phyloP scores from a whole-genome alignment of 1,284 basidiomycete genomes.

The Ganoderma multipileum region DNA sequence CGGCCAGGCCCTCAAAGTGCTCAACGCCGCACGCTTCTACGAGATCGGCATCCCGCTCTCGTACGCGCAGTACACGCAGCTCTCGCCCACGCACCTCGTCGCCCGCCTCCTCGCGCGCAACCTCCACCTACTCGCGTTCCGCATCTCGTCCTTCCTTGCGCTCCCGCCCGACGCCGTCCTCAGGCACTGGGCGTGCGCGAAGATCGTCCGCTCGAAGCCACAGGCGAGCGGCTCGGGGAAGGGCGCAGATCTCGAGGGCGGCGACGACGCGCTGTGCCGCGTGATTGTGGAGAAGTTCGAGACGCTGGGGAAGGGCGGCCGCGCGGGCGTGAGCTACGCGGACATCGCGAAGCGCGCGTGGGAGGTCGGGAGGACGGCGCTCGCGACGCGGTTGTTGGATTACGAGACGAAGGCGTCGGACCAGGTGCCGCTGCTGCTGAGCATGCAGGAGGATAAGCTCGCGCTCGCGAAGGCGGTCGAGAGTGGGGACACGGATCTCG shows the following conservation, averaged over 20 bases:
- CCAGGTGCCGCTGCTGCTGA: conserved; percentile 91
- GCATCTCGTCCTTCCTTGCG: conserved; percentile 87
- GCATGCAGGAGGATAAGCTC: conserved; percentile 93
- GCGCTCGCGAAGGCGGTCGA: conserved; percentile 93
- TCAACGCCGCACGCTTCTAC: conserved; percentile 91
- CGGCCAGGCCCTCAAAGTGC: conserved; percentile 92
- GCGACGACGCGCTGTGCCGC: conserved; percentile 82
- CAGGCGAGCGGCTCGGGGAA: conserved; percentile 56
- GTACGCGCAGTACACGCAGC: conserved; percentile 86
- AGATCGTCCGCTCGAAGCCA: conserved; percentile 79
- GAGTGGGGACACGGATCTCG: conserved; percentile 94
- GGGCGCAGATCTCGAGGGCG: conserved; percentile 59
- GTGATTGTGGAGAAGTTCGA: conserved; percentile 91
- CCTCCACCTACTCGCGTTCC: conserved; percentile 89
- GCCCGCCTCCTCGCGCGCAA: conserved; percentile 87
- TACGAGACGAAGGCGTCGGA: conserved; percentile 90
- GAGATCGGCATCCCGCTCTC: conserved; percentile 95
- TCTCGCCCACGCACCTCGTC: conserved; percentile 82
- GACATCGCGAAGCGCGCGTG: conserved; percentile 95
- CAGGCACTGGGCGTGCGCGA: conserved; percentile 95
- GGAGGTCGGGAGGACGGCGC: conserved; percentile 84
- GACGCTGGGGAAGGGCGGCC: conserved; percentile 54
- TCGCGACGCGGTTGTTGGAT: conserved; percentile 96
- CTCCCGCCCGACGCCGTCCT: conserved; percentile 89
- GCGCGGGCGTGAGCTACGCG: conserved; percentile 86